Percentiles rank a stretch among this genome's conserved stretches.
These are phyloP conservation scores for Phaseolus coccineus DNA, from an alignment of 331 rosid genomes.

Conservation along the genomic window DNA sequence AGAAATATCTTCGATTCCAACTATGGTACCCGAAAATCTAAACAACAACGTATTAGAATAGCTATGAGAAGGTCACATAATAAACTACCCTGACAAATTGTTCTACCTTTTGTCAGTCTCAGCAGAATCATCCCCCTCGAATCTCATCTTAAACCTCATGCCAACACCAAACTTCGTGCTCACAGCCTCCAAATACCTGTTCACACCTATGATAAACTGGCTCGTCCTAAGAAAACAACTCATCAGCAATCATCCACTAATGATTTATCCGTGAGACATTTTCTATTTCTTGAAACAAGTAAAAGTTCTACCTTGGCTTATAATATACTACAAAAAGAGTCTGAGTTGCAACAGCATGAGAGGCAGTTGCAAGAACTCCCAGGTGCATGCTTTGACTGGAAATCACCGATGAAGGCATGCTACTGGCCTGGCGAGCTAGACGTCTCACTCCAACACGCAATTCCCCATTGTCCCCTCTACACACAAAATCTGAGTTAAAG, in stretches of 20 bases:
- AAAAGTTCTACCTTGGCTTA: slow-evolving; percentile 74
- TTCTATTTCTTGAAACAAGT: slow-evolving; percentile 18
- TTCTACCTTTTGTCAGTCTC: slow-evolving; percentile 86
- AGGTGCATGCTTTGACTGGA: slow-evolving; percentile 55
- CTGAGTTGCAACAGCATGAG: slow-evolving; percentile 77
- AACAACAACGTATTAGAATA: slow-evolving; percentile 40
- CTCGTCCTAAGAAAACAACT: slow-evolving; percentile 62
- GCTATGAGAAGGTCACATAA: slow-evolving; percentile 36
- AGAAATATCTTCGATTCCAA: slow-evolving; percentile 80
- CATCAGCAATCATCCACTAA: slow-evolving; percentile 28
- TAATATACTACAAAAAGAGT: slow-evolving; percentile 78
- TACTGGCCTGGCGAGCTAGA: slow-evolving; percentile 75
- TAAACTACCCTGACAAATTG: slow-evolving; percentile 9
- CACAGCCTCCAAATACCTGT: slow-evolving; percentile 71
- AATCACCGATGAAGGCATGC: slow-evolving; percentile 78
- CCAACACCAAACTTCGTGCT: slow-evolving; percentile 67
- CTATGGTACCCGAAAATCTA: slow-evolving; percentile 86
- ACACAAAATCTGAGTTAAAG: slow-evolving; percentile 32
- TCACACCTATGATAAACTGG: slow-evolving; percentile 73
- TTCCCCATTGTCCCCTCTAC: slow-evolving; percentile 76
- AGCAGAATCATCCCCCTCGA: slow-evolving; percentile 85
- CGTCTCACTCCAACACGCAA: slow-evolving; percentile 86
- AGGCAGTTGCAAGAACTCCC: slow-evolving; percentile 95
- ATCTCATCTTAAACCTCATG: slow-evolving; percentile 80
- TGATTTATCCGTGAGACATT: neutral